Evolutionary conservation across 352 stramenopile genomes (phyloP), one percentile per base, ranked within the genome.

Genomic region (Phytophthora pseudosyringae): DNA sequence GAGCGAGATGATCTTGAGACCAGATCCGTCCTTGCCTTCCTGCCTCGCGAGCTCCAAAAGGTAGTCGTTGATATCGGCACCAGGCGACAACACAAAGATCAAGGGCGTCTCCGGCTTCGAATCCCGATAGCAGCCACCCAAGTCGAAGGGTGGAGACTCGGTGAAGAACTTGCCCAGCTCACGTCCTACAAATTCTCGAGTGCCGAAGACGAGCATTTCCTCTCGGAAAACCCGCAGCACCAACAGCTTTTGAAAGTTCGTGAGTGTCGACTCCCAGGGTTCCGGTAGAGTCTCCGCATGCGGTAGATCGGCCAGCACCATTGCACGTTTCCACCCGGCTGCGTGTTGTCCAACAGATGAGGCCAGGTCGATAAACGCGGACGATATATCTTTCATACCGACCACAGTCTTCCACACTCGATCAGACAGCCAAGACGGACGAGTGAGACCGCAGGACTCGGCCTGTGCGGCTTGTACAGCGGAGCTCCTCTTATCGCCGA

Each of bases 31-130:
- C 59, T 98, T 98, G 0, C 88, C 91, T 52, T 97, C 94, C 53
- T 90, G 76, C 45, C 95, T 89, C 1, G 91, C 93, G 0, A 98
- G 76, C 21, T 97, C 83, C 15, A 98, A 66, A 4, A 98, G 72
- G 51, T 98, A 98, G 61, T 98, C 90, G 36, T 95, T 98, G 44
- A 97, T 95, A 67, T 98, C 95, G 1, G 94, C 95, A 35, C 95
- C 95, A 18, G 93, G 89, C 5, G 80, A 97, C 2, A 98, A 67
- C 39, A 98, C 90, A 61, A 98, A 98, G 48, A 98, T 98, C 26
- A 98, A 69, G 11, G 95, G 95, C 16, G 90, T 98, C 47, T 89
- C 79, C 5, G 81, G 81, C n/a, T 85, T 95, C 3, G 91, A 98
- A 59, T 98, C 94, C n/a, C 71, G 75, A 73, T 97, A 98, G 38